Evolutionary conservation across 1,139 yeast species (phyloP), one percentile per base, ranked within the genome.

Genomic region (Hemisphaericaspora xylofermentans): DNA sequence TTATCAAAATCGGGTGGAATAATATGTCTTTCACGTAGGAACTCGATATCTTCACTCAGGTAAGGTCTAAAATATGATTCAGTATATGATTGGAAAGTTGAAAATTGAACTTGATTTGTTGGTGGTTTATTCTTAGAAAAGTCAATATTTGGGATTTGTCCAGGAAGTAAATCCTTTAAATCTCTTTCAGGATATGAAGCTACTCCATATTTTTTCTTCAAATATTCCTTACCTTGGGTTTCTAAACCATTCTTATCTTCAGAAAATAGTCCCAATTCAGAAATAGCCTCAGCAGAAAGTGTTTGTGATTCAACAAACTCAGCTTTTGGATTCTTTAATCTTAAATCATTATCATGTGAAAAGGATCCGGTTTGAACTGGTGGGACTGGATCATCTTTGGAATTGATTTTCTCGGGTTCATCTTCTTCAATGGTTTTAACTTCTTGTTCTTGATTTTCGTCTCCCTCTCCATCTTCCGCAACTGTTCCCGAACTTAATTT

Each of bases 51-150:
- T 29, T 89, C 96, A 47, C 84, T 95, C 19, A 76, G 69, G 51
- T 78, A 87, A 6, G 78, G 77, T 44, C 96, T 73, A 64, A 85
- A 91, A 58, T 78, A 93, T 27, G 93, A 88, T 58, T 93, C 98
- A 36, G 89, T 75, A 51, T 85, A 88, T 1, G 93, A 68, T 48
- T 88, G 84, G 60, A 88, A 94, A 0, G 98, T 91, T 14, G 88
- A 75, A 60, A 87, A 89, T 56, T 89, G 97, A 16, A 93, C 95
- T 64, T 93, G 98, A 60, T 88, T 91, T 2, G 88, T 67, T 6
- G 97, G 97, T 2, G 76, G 61, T 54, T 91, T 91, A 17, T 82
- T 81, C 47, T 82, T 80, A 8, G 96, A 84, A 54, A 87, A 89
- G 60, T 93, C 98, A 42, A 76, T 78, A 59, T 86, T 82, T 8